Evolutionary conservation across 2,329 filamentous ascomycete genomes (phyloP), one percentile per base, ranked within the genome.

Genomic region (Cercospora sojina): DNA sequence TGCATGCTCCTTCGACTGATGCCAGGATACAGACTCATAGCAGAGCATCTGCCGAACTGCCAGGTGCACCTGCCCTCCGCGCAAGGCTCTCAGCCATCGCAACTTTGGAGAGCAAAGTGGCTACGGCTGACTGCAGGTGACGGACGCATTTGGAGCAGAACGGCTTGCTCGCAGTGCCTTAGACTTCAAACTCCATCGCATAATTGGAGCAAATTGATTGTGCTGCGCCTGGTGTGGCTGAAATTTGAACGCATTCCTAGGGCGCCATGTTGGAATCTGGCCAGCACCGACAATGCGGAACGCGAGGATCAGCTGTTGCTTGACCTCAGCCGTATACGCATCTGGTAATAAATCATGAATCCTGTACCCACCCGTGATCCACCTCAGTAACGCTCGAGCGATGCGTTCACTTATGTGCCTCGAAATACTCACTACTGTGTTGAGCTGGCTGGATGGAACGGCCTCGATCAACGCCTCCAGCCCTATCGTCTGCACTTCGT

Each of bases 291-390:
- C 25, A 7, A 41, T 59, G 56, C 29, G 47, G 43, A 47, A 18
- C 32, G 55, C 55, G 29, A 35, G 7, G 29, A 20, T 25, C 18
- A 35, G 56, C 13, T 59, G 29, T 38, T 59, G 56, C 59, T 62
- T 16, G 49, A 25, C 59, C n/a, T 55, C 59, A 62, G 59, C 59
- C 29, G 43, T 49, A 35, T 29, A 49, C 35, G 18, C n/a, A 62
- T 62, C 47, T 20, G 27, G 59, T 6, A 62, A 51, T 62, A 43
- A 57, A 8, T 51, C 29, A 27, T n/a, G 18, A 53, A 29, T 38
- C 27, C 23, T 51, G 49, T 23, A 10, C 41, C 12, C 20, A 23
- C 13, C 20, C 12, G 18, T 41, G 31, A 16, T 35, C 59, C 47
- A 62, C 59, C 53, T 25, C 59, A 55, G 12, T 32, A 47, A 27